Evolutionary conservation across 2,329 filamentous ascomycete species (phyloP).

Genomic region (Calonectria hawksworthii): DNA sequence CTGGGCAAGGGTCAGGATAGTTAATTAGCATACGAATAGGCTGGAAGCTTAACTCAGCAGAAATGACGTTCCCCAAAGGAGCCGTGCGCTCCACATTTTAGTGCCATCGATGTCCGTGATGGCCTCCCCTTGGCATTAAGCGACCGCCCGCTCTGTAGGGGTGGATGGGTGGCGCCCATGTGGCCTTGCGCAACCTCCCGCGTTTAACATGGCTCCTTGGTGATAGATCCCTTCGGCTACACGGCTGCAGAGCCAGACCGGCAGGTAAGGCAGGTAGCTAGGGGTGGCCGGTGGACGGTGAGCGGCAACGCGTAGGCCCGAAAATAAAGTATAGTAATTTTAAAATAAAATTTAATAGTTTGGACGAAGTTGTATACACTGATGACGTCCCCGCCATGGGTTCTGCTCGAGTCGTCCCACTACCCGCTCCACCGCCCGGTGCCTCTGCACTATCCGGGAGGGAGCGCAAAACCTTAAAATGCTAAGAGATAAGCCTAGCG

Average conservation of each 20-base stretch:
- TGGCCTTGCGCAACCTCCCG: neutral
- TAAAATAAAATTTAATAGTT: neutral
- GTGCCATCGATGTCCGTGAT: neutral
- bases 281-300: neutral
- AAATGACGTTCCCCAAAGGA: neutral
- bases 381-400: slow-evolving; percentile 1
- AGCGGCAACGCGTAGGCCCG: too few species aligned
- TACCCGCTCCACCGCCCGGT: neutral
- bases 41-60: neutral
- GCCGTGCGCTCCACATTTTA: neutral
- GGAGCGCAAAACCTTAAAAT: slow-evolving; percentile 2
- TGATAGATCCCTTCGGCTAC: neutral
- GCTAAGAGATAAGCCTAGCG: neutral
- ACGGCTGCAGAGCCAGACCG: neutral
- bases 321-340: neutral
- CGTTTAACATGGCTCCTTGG: neutral
- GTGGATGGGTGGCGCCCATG: too few species aligned
- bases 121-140: neutral
- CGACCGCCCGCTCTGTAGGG: neutral
- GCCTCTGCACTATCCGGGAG: neutral
- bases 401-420: neutral
- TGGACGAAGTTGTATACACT: neutral
- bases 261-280: neutral
- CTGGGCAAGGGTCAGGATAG: neutral
- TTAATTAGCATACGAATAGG: neutral